phyloP scores from a whole-genome alignment of 257 asterid species.

The Misopates orontium region DNA sequence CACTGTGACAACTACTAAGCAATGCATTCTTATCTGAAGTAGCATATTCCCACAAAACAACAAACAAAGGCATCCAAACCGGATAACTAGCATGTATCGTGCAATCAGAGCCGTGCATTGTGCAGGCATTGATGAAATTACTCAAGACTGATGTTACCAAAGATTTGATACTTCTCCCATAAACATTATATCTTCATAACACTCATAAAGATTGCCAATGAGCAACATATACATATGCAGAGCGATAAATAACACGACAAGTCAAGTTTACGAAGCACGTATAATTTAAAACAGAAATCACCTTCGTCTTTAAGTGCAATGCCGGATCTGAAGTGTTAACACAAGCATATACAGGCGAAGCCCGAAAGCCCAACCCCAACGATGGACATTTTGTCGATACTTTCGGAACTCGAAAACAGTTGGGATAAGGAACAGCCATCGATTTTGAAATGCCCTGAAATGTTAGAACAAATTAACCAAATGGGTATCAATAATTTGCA shows the following conservation, averaged over 20 bases:
- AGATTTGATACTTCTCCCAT: neutral
- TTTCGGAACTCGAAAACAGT: constrained; percentile 41
- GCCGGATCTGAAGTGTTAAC: constrained; percentile 33
- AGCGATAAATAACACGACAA: neutral
- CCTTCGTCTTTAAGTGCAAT: constrained; percentile 46
- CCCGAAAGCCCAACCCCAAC: constrained; percentile 21
- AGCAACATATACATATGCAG: neutral
- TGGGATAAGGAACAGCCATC: constrained; percentile 53
- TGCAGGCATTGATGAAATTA: too few species aligned
- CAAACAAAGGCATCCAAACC: too few species aligned
- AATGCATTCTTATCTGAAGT: neutral
- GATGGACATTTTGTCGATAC: constrained; percentile 26
- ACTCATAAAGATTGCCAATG: neutral
- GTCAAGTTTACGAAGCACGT: neutral
- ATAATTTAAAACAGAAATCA: constrained; percentile 13
- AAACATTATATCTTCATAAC: neutral
- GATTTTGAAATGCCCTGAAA: constrained; percentile 21
- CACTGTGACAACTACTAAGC: too few species aligned
- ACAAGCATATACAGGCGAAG: constrained; percentile 38
- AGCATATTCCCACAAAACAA: too few species aligned
- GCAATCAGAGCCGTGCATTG: too few species aligned
- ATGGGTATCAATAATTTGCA: too few species aligned
- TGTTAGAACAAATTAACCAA: neutral
- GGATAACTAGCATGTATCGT: too few species aligned
- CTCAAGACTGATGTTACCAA: neutral